Evolutionary conservation across 2,329 filamentous ascomycete genomes (phyloP).

Genomic region (Sclerotiophoma versabilis): DNA sequence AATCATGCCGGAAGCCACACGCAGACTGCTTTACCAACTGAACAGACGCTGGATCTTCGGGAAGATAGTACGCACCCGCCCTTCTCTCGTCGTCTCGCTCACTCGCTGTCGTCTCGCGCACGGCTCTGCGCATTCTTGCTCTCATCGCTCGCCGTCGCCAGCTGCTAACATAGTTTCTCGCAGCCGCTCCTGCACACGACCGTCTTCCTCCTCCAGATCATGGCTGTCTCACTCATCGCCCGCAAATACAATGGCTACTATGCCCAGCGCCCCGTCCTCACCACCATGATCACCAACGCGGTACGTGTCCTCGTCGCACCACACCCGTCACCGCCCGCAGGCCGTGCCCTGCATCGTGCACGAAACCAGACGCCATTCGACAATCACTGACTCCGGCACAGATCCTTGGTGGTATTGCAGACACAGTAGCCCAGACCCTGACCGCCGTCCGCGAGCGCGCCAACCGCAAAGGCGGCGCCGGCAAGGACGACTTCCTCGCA

Average conservation of each 20-base stretch:
- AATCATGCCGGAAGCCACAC: slow-evolving; percentile 54
- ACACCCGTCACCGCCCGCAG: not conserved
- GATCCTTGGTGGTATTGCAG: slow-evolving; percentile 89
- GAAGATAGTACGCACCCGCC: slow-evolving; percentile 65
- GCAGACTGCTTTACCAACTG: slow-evolving; percentile 69
- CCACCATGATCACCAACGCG: slow-evolving; percentile 99
- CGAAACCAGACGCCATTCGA: not conserved
- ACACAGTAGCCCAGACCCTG: slow-evolving; percentile 93
- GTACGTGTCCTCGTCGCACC: slow-evolving; percentile 57
- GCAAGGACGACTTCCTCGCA: slow-evolving; percentile 74
- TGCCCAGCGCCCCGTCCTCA: slow-evolving; percentile 89
- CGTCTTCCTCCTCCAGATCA: slow-evolving; percentile 88
- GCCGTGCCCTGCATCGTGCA: not conserved
- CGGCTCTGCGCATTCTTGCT: slow-evolving; percentile 2
- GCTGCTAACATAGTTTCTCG: slow-evolving; percentile 21
- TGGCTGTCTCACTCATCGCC: slow-evolving; percentile 79
- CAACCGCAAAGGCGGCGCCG: slow-evolving; percentile 66
- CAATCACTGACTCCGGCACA: slow-evolving; percentile 19
- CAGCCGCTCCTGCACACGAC: slow-evolving; percentile 88
- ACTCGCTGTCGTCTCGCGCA: not conserved
- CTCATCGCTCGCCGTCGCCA: slow-evolving; percentile 13
- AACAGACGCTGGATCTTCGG: slow-evolving; percentile 78
- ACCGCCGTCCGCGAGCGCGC: slow-evolving; percentile 78
- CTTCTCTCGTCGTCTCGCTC: not conserved
- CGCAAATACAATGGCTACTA: slow-evolving; percentile 95